These are phyloP conservation scores for Neurospora sp. DNA, from an alignment of 495 filamentous ascomycete species.

Conservation along the genomic window DNA sequence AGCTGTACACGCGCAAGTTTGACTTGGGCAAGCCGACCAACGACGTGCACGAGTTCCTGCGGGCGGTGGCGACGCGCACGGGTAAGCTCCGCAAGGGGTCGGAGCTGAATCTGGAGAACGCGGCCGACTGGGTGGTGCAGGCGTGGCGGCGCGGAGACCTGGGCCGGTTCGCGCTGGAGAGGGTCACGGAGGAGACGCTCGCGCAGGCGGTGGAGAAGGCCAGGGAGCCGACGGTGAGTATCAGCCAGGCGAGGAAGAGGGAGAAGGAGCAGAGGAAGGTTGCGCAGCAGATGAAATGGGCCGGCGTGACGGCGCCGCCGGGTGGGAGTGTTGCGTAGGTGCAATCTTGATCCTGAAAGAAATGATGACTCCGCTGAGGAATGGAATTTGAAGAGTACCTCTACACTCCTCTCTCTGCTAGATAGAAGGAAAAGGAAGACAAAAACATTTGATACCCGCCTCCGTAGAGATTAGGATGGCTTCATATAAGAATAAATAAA, in stretches of 20 bases:
- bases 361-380: background rate
- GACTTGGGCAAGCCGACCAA: constrained; percentile 58
- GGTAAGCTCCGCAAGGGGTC: constrained; percentile 73
- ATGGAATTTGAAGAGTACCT: background rate
- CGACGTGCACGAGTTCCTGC: constrained; percentile 59
- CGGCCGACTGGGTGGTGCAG: constrained; percentile 76
- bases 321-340: background rate
- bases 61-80: constrained; percentile 55
- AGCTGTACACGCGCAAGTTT: constrained; percentile 48
- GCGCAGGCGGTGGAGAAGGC: constrained; percentile 27
- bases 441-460: background rate
- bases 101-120: constrained; percentile 54
- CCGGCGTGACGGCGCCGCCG: background rate
- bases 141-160: constrained; percentile 70
- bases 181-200: constrained; percentile 51
- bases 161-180: constrained; percentile 72
- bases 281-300: constrained; percentile 21
- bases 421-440: background rate
- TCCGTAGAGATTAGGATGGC: background rate
- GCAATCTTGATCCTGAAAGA: background rate
- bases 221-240: constrained; percentile 25
- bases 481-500: background rate
- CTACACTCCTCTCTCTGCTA: background rate
- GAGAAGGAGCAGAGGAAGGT: constrained; percentile 32
- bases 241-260: constrained; percentile 36